These are phyloP conservation scores for Plenodomus biglobosus DNA, from an alignment of 2,329 filamentous ascomycete species.

Conservation along the genomic window DNA sequence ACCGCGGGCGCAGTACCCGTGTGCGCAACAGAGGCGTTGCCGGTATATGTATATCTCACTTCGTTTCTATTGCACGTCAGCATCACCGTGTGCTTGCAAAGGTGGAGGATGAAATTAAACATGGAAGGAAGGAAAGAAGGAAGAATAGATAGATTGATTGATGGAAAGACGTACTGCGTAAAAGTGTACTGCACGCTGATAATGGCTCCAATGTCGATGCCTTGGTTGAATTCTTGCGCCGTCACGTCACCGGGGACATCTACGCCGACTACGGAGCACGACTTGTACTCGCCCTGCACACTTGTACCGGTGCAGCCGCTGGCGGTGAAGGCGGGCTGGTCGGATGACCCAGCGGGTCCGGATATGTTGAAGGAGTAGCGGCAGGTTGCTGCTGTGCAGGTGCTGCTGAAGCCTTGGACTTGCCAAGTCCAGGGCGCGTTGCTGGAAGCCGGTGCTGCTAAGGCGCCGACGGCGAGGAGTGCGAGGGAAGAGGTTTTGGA, in stretches of 20 bases:
- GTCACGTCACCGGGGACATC: conserved; percentile 14
- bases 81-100: no score
- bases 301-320: conserved; percentile 15
- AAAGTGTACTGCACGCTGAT: conserved; percentile 16
- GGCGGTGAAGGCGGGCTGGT: conserved; percentile 18
- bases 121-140: no score
- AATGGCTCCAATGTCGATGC: conserved; percentile 9
- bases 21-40: conserved; percentile 11
- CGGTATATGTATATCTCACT: conserved; percentile 17
- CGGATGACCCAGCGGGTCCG: conserved; percentile 10
- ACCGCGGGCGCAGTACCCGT: conserved; percentile 4
- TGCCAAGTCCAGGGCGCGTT: conserved; percentile 16
- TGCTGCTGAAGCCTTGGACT: conserved; percentile 18
- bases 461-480: conserved; percentile 10
- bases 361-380: conserved; percentile 23
- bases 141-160: no score
- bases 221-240: conserved; percentile 16
- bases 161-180: no score
- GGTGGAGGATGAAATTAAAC: no score
- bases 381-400: conserved; percentile 24
- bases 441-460: conserved; percentile 5
- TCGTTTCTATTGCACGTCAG: conserved; percentile 5
- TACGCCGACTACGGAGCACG: conserved; percentile 12
- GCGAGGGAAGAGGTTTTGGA: conserved; percentile 11
- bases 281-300: conserved; percentile 16